phyloP scores from a whole-genome alignment of 1,284 basidiomycete genomes.

The Tilletia indica region DNA sequence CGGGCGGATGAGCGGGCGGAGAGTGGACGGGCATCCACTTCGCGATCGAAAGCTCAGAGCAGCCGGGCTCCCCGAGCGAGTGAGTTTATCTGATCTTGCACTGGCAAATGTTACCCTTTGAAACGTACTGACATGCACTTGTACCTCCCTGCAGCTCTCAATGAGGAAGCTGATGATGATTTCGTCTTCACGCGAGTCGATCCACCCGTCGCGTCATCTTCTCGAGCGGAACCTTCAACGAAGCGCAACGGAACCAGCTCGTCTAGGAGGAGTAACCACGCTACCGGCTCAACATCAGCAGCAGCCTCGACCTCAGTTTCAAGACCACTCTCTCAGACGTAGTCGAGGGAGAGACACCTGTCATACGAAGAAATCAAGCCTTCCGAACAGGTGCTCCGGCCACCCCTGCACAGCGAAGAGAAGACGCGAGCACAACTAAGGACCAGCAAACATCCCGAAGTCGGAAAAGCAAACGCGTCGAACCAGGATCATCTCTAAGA shows the following conservation, averaged over 20 bases:
- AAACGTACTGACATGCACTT: neutral
- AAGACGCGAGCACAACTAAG: neutral
- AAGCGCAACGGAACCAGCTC: neutral
- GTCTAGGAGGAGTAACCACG: neutral
- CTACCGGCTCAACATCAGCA: neutral
- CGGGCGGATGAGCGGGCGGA: neutral
- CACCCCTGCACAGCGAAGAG: neutral
- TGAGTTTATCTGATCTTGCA: neutral
- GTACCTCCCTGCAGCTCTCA: neutral
- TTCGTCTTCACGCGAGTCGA: slow-evolving; percentile 7
- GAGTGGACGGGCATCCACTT: neutral
- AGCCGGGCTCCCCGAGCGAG: neutral
- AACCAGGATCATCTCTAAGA: neutral
- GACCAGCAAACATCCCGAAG: neutral
- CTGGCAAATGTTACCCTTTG: neutral
- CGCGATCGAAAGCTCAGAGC: neutral
- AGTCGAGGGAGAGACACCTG: slow-evolving; percentile 9
- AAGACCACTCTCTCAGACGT: slow-evolving; percentile 30
- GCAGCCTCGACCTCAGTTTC: slow-evolving; percentile 6
- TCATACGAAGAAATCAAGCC: slow-evolving; percentile 14
- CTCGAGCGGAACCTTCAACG: neutral
- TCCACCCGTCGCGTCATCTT: neutral
- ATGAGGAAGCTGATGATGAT: neutral
- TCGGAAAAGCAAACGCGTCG: neutral
- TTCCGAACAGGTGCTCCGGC: neutral